Percentiles rank a stretch among this genome's conserved stretches.
phyloP scores from a whole-genome alignment of 179 eudicot species.

The Nepenthes alata region DNA sequence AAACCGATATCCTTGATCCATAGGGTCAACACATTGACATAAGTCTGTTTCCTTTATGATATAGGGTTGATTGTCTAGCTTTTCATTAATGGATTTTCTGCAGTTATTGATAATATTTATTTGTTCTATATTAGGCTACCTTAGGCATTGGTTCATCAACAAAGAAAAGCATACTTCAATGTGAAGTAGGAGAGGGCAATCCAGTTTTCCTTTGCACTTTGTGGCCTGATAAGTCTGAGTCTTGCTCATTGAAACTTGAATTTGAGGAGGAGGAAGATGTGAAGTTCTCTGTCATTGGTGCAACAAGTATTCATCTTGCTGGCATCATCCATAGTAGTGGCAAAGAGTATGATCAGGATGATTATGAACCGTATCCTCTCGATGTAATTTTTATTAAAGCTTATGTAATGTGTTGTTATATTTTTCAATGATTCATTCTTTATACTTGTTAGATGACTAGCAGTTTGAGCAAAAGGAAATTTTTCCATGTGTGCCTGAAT shows the following conservation, averaged over 20 bases:
- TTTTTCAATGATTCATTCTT: background rate
- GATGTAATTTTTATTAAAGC: background rate
- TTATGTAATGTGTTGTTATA: background rate
- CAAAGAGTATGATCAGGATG: slow-evolving; percentile 19
- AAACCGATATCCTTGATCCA: background rate
- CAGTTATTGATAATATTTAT: background rate
- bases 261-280: slow-evolving; percentile 75
- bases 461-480: too few relatives aligned
- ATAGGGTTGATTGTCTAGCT: background rate
- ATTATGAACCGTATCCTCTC: slow-evolving; percentile 55
- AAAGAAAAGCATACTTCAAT: slow-evolving; percentile 59
- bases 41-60: background rate
- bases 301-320: slow-evolving; percentile 67
- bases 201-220: slow-evolving; percentile 65
- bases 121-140: slow-evolving; percentile 46
- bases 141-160: slow-evolving; percentile 48
- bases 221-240: slow-evolving; percentile 62
- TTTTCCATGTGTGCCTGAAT: background rate
- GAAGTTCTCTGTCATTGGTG: slow-evolving; percentile 66
- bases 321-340: slow-evolving; percentile 39
- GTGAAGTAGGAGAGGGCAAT: slow-evolving; percentile 51
- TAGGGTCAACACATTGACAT: background rate
- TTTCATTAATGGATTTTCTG: background rate
- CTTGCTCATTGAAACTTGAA: slow-evolving; percentile 59
- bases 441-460: too few relatives aligned